Base-by-base conservation (phyloP, 139 green algal species). In the Ulvella scutata region DNA sequence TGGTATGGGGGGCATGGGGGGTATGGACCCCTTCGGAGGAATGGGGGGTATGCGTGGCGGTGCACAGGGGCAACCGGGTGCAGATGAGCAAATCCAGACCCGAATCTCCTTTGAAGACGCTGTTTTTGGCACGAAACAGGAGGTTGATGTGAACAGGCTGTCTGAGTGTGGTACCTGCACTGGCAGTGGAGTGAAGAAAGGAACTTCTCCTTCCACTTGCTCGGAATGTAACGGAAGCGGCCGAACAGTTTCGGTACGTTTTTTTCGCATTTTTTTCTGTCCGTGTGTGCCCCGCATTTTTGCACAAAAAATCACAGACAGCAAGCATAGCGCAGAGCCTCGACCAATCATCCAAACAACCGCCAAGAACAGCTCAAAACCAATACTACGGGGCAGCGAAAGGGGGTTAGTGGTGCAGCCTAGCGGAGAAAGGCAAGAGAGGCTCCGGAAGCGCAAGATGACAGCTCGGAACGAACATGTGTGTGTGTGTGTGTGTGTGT, bases 91-190 rank as follows among this genome's bases (percentile, higher is more conserved):
- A 29, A 67, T 67, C 13, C n/a, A 67, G 51, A 26, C 33, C n/a
- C 51, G 33, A 2, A 26, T 67, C 13, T 31, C 9, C 43, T 98
- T 97, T 81, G 72, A 88, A 7, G 92, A 98, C 43, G 94, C 94
- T 0, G 90, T 98, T 7, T 98, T 98, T 83, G 94, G 94, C 17
- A 89, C 82, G 74, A 80, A 86, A 29, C 93, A 96, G 79, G 93
- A 99, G 79, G 83, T 99, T 3, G 85, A 96, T 3, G 83, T 96
- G 13, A 86, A 84, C 72, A 84, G 88, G 4, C 82, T 99, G 78
- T 87, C 80, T 21, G 72, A 78, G 62, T 82, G 78, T 61, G 60
- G 37, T 39, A 61, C 88, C 4, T 97, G 92, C 82, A 77, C 61
- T 23, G 87, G 90, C 40, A 85, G 51, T 2, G 95, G 95, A 6